These are phyloP conservation scores for Clarireedia paspali DNA, from an alignment of 2,329 filamentous ascomycete genomes.

Conservation along the genomic window DNA sequence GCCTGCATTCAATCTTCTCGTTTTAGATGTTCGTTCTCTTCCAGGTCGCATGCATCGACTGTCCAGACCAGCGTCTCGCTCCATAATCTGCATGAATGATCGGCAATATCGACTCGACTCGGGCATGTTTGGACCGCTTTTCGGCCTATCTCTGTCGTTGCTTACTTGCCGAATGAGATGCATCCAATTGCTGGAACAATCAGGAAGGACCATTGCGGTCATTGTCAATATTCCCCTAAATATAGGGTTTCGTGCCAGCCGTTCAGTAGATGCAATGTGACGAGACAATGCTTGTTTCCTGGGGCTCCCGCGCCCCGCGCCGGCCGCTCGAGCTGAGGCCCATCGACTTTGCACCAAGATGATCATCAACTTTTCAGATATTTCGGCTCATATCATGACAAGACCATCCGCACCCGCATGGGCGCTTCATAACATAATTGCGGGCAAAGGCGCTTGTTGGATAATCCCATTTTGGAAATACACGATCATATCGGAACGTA, in stretches of 20 bases:
- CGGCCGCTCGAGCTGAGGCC: background rate
- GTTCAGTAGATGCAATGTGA: background rate
- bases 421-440: no score
- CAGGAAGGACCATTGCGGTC: background rate
- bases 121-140: no score
- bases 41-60: conserved; percentile 13
- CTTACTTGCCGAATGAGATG: no score
- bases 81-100: background rate
- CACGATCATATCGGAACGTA: no score
- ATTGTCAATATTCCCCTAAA: background rate
- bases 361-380: no score
- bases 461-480: no score
- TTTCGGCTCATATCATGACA: no score
- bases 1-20: background rate
- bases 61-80: conserved; percentile 22
- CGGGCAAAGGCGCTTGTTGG: no score
- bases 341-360: no score
- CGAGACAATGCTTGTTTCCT: background rate
- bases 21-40: conserved; percentile 8
- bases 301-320: background rate
- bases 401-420: no score
- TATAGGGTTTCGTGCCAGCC: background rate
- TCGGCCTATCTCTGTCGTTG: no score
- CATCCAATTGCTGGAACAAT: no score
- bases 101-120: background rate